Evolutionary conservation across 768 basidiomycete genomes (phyloP).

Genomic region (Rhizopogon vesiculosus): DNA sequence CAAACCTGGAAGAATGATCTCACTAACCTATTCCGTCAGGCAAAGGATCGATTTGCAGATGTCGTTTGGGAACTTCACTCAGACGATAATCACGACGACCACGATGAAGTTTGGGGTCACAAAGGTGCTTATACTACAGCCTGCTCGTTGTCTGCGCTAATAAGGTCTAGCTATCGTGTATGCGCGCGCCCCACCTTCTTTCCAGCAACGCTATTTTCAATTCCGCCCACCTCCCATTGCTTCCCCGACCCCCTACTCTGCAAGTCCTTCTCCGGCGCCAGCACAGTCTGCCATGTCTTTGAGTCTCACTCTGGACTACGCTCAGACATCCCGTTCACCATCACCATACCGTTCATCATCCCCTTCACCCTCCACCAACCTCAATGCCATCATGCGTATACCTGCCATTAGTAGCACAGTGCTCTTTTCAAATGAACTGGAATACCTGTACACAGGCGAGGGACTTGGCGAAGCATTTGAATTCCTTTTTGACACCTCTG

Average conservation of each 20-base stretch:
- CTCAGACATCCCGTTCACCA: constrained; percentile 37
- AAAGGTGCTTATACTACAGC: constrained; percentile 59
- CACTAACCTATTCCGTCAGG: constrained; percentile 66
- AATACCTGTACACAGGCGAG: constrained; percentile 92
- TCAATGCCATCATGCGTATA: constrained; percentile 52
- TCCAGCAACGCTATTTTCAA: constrained; percentile 86
- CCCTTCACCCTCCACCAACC: constrained; percentile 38
- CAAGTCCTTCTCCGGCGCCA: constrained; percentile 47
- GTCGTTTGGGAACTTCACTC: constrained; percentile 87
- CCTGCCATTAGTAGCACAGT: constrained; percentile 67
- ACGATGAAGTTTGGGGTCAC: constrained; percentile 81
- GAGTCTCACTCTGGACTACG: constrained; percentile 38
- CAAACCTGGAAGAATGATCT: constrained; percentile 79
- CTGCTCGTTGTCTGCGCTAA: neutral
- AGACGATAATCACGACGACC: constrained; percentile 43
- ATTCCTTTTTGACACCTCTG: constrained; percentile 70
- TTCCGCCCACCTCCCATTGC: constrained; percentile 55
- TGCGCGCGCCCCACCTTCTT: constrained; percentile 87
- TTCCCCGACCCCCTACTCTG: constrained; percentile 44
- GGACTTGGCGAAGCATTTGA: constrained; percentile 86
- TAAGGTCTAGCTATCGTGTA: constrained; percentile 76
- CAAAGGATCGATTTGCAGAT: constrained; percentile 94
- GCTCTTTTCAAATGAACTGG: constrained; percentile 85
- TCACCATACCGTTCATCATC: constrained; percentile 41
- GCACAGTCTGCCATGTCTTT: constrained; percentile 63